Conservation (phyloP, 495 filamentous ascomycete genomes). For the Penicillium angulare region DNA sequence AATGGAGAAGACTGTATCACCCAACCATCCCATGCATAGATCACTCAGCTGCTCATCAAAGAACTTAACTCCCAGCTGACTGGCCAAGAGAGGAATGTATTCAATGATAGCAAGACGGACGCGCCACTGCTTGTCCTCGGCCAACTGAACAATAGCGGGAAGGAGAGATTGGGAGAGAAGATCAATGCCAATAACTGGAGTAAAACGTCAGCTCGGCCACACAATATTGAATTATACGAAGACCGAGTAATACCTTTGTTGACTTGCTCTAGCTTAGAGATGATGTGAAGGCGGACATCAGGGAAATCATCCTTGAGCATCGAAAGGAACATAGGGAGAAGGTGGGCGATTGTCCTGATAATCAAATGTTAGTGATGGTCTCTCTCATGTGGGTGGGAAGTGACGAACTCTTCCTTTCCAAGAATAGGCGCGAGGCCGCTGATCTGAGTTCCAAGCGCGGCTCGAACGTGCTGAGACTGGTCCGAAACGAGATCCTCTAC, state of each 20-base stretch:
- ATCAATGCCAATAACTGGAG: conserved; percentile 91
- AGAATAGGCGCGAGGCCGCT: conserved; percentile 95
- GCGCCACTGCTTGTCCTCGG: conserved; percentile 99
- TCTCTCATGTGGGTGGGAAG: neutral
- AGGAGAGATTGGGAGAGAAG: conserved; percentile 93
- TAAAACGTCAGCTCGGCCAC: conserved; percentile 4
- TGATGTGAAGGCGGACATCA: conserved; percentile 96
- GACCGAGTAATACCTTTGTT: conserved; percentile 70
- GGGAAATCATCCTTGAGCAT: conserved; percentile 99
- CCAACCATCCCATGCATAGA: conserved; percentile 99
- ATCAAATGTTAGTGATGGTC: neutral
- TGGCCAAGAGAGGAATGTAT: conserved; percentile 95
- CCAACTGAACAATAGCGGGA: conserved; percentile 95
- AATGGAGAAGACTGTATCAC: conserved; percentile 97
- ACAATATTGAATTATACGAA: neutral
- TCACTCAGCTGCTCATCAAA: conserved; percentile 95
- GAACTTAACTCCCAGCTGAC: conserved; percentile 94
- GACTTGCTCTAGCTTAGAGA: conserved; percentile 95
- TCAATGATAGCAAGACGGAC: conserved; percentile 97
- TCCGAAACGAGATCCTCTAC: conserved; percentile 96
- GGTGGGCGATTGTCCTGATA: conserved; percentile 83
- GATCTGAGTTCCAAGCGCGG: conserved; percentile 93
- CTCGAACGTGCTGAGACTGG: conserved; percentile 93
- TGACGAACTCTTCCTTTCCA: conserved; percentile 84
- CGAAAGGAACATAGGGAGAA: conserved; percentile 97